Evolutionary conservation across 352 stramenopile species (phyloP), one percentile per base, ranked within the genome.

Genomic region (Phytophthora meadii): DNA sequence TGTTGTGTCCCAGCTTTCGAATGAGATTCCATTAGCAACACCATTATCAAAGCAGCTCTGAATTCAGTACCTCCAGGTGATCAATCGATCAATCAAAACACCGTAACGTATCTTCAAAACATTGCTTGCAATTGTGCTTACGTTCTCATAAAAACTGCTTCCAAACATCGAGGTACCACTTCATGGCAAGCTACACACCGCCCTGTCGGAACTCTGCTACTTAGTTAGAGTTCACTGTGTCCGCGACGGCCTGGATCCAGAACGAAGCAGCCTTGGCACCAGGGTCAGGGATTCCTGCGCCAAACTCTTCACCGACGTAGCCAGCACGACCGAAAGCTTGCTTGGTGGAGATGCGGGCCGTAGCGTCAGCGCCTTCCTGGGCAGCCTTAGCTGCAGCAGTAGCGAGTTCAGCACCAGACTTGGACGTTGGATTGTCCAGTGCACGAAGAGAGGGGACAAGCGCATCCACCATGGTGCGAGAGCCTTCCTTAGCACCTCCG

Each of bases 391-490:
- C 90, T 11, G 95, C 92, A 22, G 72, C 78, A 0, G 54, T 36
- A n/a, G 77, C 65, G 41, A 81, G 53, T 39, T 70, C 66, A 36
- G 54, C 52, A 0, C 70, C 55, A 17, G 80, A 65, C n/a, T 67
- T 68, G 4, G 58, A 46, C 5, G 27, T 28, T 12, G 57, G 28
- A 17, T 76, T 73, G 22, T 70, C 68, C 39, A 90, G 61, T 36
- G 73, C 85, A 17, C 76, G 76, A 36, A 92, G 78, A 1, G 94
- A 92, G 4, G 97, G 96, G 32, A 98, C 62, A 8, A 99, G 74
- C 10, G 96, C 95, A 80, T 99, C 97, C 44, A 99, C 67, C 93
- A 99, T 98, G 17, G 97, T 99, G 39, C 97, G 92, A 30, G 93
- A 98, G 19, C 97, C 97, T 57, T 95, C 82, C 24, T 86, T 84